These are phyloP conservation scores for Casuarina cunninghamiana DNA, from an alignment of 306 rosid genomes.

Conservation along the genomic window DNA sequence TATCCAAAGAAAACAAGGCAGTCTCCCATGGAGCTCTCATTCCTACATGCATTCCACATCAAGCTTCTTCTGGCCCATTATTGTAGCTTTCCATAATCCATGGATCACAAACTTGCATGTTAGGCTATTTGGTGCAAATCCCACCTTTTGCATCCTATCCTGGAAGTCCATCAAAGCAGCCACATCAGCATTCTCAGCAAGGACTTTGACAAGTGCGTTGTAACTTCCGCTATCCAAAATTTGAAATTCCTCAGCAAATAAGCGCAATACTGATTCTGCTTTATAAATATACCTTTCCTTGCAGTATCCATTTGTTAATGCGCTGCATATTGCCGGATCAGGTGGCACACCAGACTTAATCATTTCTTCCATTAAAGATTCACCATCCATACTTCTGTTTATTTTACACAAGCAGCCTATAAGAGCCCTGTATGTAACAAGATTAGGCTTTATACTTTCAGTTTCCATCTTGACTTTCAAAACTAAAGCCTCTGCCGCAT, in stretches of 20 bases:
- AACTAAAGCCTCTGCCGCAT: constrained; percentile 52
- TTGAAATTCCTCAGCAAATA: constrained; percentile 58
- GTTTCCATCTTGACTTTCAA: constrained; percentile 55
- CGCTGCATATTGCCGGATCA: constrained; percentile 49
- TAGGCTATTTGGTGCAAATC: constrained; percentile 67
- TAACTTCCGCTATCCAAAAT: constrained; percentile 69
- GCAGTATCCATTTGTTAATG: constrained; percentile 64
- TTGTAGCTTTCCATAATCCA: constrained; percentile 56
- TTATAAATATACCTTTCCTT: constrained; percentile 45
- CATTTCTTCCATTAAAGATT: constrained; percentile 66
- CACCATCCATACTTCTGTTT: constrained; percentile 56
- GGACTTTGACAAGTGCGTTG: constrained; percentile 55
- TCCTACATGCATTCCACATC: constrained; percentile 1
- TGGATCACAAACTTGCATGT: constrained; percentile 65
- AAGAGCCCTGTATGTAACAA: constrained; percentile 48
- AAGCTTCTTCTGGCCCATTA: constrained; percentile 22
- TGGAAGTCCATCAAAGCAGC: constrained; percentile 67
- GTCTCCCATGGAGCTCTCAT: not conserved
- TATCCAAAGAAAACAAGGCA: not conserved
- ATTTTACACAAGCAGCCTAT: constrained; percentile 52
- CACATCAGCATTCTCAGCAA: constrained; percentile 55
- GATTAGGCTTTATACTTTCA: constrained; percentile 40
- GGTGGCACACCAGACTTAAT: constrained; percentile 51
- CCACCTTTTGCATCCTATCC: constrained; percentile 62
- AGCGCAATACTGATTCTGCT: constrained; percentile 63